Evolutionary conservation across 148 eudicot species (phyloP).

Genomic region (Amaranthus cruentus): DNA sequence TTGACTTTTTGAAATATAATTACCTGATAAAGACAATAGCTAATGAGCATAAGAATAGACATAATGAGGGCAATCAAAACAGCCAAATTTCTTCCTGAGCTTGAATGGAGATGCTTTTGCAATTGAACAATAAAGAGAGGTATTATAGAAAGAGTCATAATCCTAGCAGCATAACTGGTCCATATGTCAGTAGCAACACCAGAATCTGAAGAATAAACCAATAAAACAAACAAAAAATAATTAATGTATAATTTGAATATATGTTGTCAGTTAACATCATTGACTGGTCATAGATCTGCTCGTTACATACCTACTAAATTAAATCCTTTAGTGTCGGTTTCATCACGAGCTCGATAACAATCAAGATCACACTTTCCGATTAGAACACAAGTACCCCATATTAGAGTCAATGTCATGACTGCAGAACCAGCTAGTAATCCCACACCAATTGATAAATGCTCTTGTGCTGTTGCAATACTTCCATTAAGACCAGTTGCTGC

Average conservation of each 20-base stretch:
- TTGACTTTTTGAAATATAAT: neutral
- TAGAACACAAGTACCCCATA: conserved; percentile 80
- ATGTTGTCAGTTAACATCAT: too few relatives aligned
- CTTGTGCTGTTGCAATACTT: conserved; percentile 61
- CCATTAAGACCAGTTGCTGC: conserved; percentile 92
- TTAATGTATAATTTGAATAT: neutral
- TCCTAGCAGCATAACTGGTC: conserved; percentile 84
- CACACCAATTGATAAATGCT: conserved; percentile 92
- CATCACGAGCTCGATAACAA: conserved; percentile 44
- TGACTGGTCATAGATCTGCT: too few relatives aligned
- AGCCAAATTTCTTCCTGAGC: conserved; percentile 53
- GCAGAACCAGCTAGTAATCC: conserved; percentile 96
- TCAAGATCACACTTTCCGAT: conserved; percentile 84
- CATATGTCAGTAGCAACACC: conserved; percentile 86
- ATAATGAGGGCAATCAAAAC: conserved; percentile 56
- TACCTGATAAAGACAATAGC: conserved; percentile 88
- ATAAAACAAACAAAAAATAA: neutral
- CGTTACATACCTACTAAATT: conserved; percentile 42
- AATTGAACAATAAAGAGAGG: conserved; percentile 77
- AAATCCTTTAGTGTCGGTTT: conserved; percentile 54
- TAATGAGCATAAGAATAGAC: conserved; percentile 43
- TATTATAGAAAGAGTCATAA: conserved; percentile 65
- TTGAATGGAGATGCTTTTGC: conserved; percentile 55
- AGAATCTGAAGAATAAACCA: conserved; percentile 39
- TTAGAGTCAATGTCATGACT: conserved; percentile 77